Base-by-base conservation (phyloP, 495 filamentous ascomycete species). In the Penicillium taxi region DNA sequence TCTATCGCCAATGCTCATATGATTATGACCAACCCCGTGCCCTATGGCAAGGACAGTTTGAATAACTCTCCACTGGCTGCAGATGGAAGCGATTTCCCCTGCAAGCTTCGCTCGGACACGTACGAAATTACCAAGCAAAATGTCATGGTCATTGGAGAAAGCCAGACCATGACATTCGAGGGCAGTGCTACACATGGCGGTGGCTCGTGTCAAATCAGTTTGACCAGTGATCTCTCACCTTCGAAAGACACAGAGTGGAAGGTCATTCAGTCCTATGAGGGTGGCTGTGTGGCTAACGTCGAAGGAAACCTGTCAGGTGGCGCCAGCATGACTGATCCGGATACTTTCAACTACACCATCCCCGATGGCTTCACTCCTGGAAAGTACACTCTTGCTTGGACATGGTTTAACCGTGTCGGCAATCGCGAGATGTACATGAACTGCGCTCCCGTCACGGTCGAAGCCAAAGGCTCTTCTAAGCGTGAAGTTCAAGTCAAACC, bases 351-450 rank as follows among this genome's bases (percentile, higher is more conserved):
- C 23, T 75, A 67, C 52, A 59, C 52, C 3, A 67, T 77, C 16
- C 73, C 73, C 9, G 54, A 57, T 0, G 58, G 49, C 12, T 54
- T 69, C 30, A 44, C 48, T 3, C 33, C 55, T 8, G 73, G 72
- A 17, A 60, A 74, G 34, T 86, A 80, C 32, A 82, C 77, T 6
- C 66, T 96, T 32, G 84, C 84, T 31, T 94, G 84, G 75, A 84
- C 86, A 15, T 96, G 89, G 89, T 79, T 90, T 69, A 96, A 96
- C 72, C 77, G 77, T 35, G 61, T 88, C 42, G 86, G 86, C 28
- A 84, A 86, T 65, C 77, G 86, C 25, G 89, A 96, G 57, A 86
- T 93, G 75, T 94, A 94, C 70, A 94, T 93, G 88, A 86, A 89
- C 72, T 96, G 89, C 41, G 83, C 81, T 5, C 74, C 81, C 1